phyloP scores from a whole-genome alignment of 192 early-diverging fungal species.

The Coemansia sp. region DNA sequence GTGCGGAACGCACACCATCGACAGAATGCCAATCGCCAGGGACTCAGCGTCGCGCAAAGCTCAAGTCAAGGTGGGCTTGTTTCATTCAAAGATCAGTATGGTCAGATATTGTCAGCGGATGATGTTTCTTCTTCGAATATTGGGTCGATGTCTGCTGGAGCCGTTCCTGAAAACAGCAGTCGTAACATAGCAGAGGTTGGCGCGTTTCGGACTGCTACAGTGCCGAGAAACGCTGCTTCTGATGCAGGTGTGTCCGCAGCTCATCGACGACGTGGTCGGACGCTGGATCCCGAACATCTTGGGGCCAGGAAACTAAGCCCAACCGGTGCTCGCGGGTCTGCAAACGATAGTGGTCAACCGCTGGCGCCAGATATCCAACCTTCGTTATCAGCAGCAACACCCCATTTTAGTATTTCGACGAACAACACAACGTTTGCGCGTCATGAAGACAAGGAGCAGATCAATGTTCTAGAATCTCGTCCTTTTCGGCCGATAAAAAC shows the following conservation, averaged over 20 bases:
- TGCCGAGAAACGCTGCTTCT: neutral
- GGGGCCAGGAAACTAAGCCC: slow-evolving; percentile 13
- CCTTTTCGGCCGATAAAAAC: slow-evolving; percentile 20
- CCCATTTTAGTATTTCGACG: slow-evolving; percentile 38
- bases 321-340: neutral
- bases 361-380: neutral
- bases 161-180: slow-evolving; percentile 22
- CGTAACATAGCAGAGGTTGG: neutral
- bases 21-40: slow-evolving; percentile 17
- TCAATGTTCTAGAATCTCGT: neutral
- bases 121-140: neutral
- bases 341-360: neutral
- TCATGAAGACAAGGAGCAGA: slow-evolving; percentile 11
- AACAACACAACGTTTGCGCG: slow-evolving; percentile 26
- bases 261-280: slow-evolving; percentile 42
- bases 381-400: slow-evolving; percentile 12
- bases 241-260: neutral
- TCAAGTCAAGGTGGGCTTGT: neutral
- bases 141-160: slow-evolving; percentile 34
- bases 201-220: slow-evolving; percentile 2
- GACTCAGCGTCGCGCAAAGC: neutral
- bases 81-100: neutral
- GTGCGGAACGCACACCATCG: slow-evolving; percentile 26
- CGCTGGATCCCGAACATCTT: slow-evolving; percentile 41
- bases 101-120: neutral